These are phyloP conservation scores for Neurospora sp. DNA, from an alignment of 495 filamentous ascomycete species.

Conservation along the genomic window DNA sequence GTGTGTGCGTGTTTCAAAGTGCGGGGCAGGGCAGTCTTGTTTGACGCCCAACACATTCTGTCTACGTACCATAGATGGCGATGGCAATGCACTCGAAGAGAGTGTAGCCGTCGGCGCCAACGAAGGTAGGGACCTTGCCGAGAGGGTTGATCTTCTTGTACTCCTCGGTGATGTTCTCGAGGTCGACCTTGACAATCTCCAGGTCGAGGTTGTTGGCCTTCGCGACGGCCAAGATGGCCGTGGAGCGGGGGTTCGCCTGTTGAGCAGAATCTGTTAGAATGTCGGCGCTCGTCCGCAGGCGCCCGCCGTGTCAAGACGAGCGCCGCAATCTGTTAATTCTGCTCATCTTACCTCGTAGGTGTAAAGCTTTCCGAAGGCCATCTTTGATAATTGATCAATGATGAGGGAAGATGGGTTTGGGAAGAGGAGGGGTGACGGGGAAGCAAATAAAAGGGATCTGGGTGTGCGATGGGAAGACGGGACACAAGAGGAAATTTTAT, in stretches of 20 bases:
- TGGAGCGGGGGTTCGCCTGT: conserved; percentile 83
- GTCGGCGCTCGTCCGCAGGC: background rate
- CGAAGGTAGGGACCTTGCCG: conserved; percentile 85
- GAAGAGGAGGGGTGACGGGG: conserved; percentile 9
- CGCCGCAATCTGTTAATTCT: conserved; percentile 5
- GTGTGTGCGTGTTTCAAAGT: background rate
- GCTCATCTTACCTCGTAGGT: conserved; percentile 58
- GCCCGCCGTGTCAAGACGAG: background rate
- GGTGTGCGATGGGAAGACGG: conserved; percentile 7
- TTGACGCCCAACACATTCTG: conserved; percentile 1
- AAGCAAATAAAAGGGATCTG: conserved; percentile 11
- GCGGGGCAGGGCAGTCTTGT: conserved; percentile 13
- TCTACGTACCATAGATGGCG: conserved; percentile 85
- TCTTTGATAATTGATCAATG: conserved; percentile 39
- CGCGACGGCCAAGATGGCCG: conserved; percentile 77
- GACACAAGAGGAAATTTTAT: conserved; percentile 21
- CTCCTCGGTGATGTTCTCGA: conserved; percentile 50
- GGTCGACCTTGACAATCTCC: conserved; percentile 65
- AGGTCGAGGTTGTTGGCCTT: conserved; percentile 92
- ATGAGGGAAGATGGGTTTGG: conserved; percentile 5
- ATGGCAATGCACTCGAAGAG: conserved; percentile 89
- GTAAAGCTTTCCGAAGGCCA: conserved; percentile 97
- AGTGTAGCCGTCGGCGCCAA: conserved; percentile 82
- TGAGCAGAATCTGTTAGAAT: conserved; percentile 4
- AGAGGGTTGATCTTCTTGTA: conserved; percentile 81